Evolutionary conservation across 1,284 basidiomycete genomes (phyloP).

Genomic region (Tetrapyrgos nigripes): DNA sequence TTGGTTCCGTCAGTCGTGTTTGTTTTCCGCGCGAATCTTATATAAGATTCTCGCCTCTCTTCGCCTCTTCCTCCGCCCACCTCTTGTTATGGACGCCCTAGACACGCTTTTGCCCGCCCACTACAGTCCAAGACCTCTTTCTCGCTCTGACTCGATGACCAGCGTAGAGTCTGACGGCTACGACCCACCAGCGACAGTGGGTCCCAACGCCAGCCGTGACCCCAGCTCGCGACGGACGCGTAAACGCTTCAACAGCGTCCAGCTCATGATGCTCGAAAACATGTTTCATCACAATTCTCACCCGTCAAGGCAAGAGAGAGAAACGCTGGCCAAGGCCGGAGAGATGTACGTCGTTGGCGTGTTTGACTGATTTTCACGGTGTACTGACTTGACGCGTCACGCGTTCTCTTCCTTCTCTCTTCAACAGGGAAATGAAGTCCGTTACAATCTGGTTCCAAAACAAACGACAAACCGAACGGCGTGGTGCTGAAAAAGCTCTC

Average conservation of each 20-base stretch:
- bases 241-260: slow-evolving; percentile 70
- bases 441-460: slow-evolving; percentile 87
- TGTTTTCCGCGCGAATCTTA: neutral
- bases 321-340: slow-evolving; percentile 61
- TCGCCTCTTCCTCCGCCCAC: neutral
- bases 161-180: slow-evolving; percentile 52
- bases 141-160: slow-evolving; percentile 52
- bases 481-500: slow-evolving; percentile 53
- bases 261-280: slow-evolving; percentile 75
- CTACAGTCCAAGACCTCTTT: slow-evolving; percentile 37
- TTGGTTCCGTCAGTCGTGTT: neutral
- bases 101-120: slow-evolving; percentile 11
- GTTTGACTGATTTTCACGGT: slow-evolving; percentile 16
- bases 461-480: slow-evolving; percentile 76
- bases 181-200: too few species aligned
- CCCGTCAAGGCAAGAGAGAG: slow-evolving; percentile 74
- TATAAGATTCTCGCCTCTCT: neutral
- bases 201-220: too few species aligned
- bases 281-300: slow-evolving; percentile 74
- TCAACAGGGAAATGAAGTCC: slow-evolving; percentile 70
- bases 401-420: neutral
- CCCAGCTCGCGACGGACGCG: slow-evolving; percentile 55
- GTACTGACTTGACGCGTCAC: slow-evolving; percentile 12
- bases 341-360: slow-evolving; percentile 57
- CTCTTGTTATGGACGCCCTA: neutral